Evolutionary conservation across 257 asterid genomes (phyloP), one percentile per base, ranked within the genome.

Genomic region (Forsythia viridissima): DNA sequence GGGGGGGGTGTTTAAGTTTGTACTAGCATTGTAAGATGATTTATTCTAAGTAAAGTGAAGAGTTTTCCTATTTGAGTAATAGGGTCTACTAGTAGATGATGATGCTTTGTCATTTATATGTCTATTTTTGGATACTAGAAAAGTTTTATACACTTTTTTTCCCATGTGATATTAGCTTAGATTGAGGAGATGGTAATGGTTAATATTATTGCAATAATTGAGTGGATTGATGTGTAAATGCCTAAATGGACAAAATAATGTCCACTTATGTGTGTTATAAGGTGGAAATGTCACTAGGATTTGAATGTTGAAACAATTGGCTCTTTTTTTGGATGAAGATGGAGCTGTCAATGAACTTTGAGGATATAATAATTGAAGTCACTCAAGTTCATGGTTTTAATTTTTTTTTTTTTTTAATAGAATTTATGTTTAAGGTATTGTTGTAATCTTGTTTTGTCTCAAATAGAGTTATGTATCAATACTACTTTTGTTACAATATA

Each of bases 171-270:
- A 76, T 44, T 68, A 20, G 71, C 38, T 21, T 63, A 24, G 70
- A 63, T 63, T 24, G 40, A 63, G 18, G 70, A 63, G 40, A 21
- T 73, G 72, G 21, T 30, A 66, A 70, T 71, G 59, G 80, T 80
- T 43, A 82, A 76, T 72, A 72, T 76, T 76, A 79, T 36, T 79
- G 67, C 84, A 73, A 83, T 80, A 72, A 80, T 79, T 75, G 81
- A 79, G 55, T 72, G 76, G 38, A 20, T 24, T 5, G 39, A 44
- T 72, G 43, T 52, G 63, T 37, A 48, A 36, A 44, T 72, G 43
- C 40, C 46, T 37, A 48, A 36, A 4, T 77, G 73, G 69, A 67
- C 66, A n/a, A 59, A 61, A 48, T 78, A 75, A 75, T 52, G 57
- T 70, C 37, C 70, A 24, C 13, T 7, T 21, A n/a, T 20, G 51